Evolutionary conservation across 2,329 filamentous ascomycete species (phyloP).

Genomic region (Orbilia ellipsospora): DNA sequence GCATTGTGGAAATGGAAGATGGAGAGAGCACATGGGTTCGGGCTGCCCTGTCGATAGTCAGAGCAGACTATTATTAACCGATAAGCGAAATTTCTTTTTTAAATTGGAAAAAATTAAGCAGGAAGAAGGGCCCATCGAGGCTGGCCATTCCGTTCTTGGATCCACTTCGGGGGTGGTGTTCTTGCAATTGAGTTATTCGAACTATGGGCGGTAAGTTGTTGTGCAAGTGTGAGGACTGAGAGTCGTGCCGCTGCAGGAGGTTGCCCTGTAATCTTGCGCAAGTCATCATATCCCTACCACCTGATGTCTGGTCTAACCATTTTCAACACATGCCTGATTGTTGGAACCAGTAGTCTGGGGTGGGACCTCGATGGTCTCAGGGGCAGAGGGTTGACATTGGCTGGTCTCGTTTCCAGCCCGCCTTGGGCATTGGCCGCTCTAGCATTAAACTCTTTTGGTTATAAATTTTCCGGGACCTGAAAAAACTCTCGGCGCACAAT

Average conservation of each 20-base stretch:
- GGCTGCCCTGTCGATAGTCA: slow-evolving; percentile 6
- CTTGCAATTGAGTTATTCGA: background rate
- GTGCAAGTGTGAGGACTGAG: slow-evolving; percentile 1
- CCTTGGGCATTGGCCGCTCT: background rate
- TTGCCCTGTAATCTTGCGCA: slow-evolving; percentile 48
- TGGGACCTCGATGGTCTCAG: slow-evolving; percentile 30
- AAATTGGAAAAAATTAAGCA: slow-evolving; percentile 28
- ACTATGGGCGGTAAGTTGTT: slow-evolving; percentile 19
- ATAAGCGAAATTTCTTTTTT: slow-evolving; percentile 56
- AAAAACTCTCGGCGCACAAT: no score
- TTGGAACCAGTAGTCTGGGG: no score
- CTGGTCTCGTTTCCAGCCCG: slow-evolving; percentile 1
- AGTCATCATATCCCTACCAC: slow-evolving; percentile 34
- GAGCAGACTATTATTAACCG: slow-evolving; percentile 48
- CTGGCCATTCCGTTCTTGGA: slow-evolving; percentile 33
- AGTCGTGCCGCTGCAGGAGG: slow-evolving; percentile 41
- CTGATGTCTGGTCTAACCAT: slow-evolving; percentile 31
- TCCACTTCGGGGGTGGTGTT: slow-evolving; percentile 6
- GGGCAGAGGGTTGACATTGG: slow-evolving; percentile 14
- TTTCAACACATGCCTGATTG: slow-evolving; percentile 9
- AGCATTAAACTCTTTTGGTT: slow-evolving; percentile 27
- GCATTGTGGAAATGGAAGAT: slow-evolving; percentile 27
- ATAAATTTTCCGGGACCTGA: slow-evolving; percentile 35
- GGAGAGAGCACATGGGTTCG: slow-evolving; percentile 22
- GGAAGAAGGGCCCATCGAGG: slow-evolving; percentile 11